Conservation (phyloP, 2,329 filamentous ascomycete genomes). For the Phialophora macrospora region DNA sequence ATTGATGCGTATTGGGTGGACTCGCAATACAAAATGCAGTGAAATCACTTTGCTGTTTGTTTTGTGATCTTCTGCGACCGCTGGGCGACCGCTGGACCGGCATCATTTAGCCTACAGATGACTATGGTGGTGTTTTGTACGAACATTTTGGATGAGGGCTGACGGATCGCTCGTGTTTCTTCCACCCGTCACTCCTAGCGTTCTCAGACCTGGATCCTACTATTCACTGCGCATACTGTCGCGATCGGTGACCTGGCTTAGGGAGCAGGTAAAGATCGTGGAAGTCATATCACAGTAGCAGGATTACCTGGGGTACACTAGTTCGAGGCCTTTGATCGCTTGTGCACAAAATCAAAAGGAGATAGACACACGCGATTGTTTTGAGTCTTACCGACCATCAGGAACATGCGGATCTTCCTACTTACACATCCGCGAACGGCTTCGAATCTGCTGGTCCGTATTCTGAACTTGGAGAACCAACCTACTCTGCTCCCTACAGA, state of each 20-base stretch:
- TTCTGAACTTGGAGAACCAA: constrained; percentile 43
- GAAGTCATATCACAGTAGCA: neutral
- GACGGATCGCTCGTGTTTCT: neutral
- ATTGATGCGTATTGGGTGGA: too few species aligned
- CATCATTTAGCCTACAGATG: neutral
- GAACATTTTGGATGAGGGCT: neutral
- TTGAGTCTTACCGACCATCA: neutral
- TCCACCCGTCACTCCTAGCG: neutral
- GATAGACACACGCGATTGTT: neutral
- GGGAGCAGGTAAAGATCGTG: neutral
- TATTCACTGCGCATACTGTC: too few species aligned
- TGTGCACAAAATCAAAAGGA: neutral
- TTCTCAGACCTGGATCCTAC: too few species aligned
- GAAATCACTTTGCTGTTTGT: neutral
- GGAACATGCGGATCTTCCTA: constrained; percentile 28
- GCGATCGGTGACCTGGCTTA: neutral
- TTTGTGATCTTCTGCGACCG: neutral
- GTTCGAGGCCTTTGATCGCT: neutral
- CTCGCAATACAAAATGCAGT: neutral
- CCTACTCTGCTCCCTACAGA: constrained; percentile 32
- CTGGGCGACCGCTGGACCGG: neutral
- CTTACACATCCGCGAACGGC: constrained; percentile 43
- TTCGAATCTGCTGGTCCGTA: constrained; percentile 43
- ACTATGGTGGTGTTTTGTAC: too few species aligned
- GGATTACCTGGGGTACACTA: neutral